These are phyloP conservation scores for Porodaedalea pini DNA, from an alignment of 1,284 basidiomycete species.

Conservation along the genomic window DNA sequence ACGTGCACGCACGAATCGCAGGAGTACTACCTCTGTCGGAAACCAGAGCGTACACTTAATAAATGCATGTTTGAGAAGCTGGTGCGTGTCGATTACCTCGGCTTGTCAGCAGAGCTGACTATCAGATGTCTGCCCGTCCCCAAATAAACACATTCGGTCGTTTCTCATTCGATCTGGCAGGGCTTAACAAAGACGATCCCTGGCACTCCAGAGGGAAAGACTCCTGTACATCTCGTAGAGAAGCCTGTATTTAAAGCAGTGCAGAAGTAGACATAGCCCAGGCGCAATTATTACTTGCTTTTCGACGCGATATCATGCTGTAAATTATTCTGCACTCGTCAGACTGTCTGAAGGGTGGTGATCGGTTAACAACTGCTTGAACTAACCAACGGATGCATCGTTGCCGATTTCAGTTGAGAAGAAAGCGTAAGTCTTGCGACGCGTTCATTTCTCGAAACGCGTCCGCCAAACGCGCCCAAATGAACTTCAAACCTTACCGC, in stretches of 20 bases:
- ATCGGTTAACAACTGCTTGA: too few relatives aligned
- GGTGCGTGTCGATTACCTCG: conserved; percentile 43
- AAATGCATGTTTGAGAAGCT: conserved; percentile 97
- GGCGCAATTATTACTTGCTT: not conserved
- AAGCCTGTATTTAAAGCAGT: conserved; percentile 77
- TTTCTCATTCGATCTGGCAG: conserved; percentile 40
- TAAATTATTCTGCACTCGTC: not conserved
- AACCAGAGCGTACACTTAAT: conserved; percentile 88
- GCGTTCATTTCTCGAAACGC: not conserved
- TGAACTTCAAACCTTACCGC: conserved; percentile 11
- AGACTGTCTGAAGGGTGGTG: not conserved
- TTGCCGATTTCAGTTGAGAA: too few relatives aligned
- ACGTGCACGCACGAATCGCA: conserved; percentile 30
- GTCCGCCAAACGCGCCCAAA: conserved; percentile 3
- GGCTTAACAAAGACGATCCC: conserved; percentile 92
- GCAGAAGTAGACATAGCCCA: conserved; percentile 53
- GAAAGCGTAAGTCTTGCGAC: too few relatives aligned
- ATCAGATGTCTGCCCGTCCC: not conserved
- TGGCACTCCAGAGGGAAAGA: conserved; percentile 80
- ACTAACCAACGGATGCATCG: too few relatives aligned
- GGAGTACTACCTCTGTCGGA: conserved; percentile 91
- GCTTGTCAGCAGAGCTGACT: not conserved
- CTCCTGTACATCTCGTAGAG: conserved; percentile 87
- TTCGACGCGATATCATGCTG: not conserved
- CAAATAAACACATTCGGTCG: conserved; percentile 9